phyloP scores from a whole-genome alignment of 164 flowering plant species.

The Umbilicus rupestris region DNA sequence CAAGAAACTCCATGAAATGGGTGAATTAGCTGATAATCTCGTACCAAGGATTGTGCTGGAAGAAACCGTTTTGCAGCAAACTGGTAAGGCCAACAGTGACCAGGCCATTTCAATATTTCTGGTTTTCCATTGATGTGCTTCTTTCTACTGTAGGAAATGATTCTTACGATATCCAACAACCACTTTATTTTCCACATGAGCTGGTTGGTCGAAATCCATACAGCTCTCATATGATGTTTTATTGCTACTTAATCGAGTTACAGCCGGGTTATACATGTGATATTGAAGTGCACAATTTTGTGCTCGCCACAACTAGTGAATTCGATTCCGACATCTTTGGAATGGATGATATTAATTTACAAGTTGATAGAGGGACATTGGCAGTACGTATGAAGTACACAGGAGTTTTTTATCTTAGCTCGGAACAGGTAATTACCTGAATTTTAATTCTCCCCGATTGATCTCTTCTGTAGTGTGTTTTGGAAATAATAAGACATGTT shows the following conservation, averaged over 20 bases:
- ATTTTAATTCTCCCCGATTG: not conserved
- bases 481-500: not conserved
- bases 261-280: constrained; percentile 28
- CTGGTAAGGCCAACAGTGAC: constrained; percentile 24
- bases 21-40: constrained; percentile 71
- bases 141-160: constrained; percentile 25
- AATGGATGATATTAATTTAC: constrained; percentile 26
- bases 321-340: constrained; percentile 31
- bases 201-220: constrained; percentile 22
- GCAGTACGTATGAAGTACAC: constrained; percentile 27
- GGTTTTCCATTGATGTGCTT: not conserved
- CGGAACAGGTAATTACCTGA: constrained; percentile 29
- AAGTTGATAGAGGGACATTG: constrained; percentile 32
- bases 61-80: constrained; percentile 24
- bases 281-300: constrained; percentile 29
- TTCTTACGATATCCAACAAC: constrained; percentile 33
- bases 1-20: constrained; percentile 56
- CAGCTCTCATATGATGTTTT: constrained; percentile 16
- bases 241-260: constrained; percentile 50
- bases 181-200: constrained; percentile 47
- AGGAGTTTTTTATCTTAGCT: constrained; percentile 32
- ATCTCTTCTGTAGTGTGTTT: not conserved
- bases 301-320: constrained; percentile 36
- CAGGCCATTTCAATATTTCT: not conserved
- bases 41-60: constrained; percentile 53